Base-by-base conservation (phyloP, 2,329 filamentous ascomycete species). In the Phyllosticta citrichinensis region DNA sequence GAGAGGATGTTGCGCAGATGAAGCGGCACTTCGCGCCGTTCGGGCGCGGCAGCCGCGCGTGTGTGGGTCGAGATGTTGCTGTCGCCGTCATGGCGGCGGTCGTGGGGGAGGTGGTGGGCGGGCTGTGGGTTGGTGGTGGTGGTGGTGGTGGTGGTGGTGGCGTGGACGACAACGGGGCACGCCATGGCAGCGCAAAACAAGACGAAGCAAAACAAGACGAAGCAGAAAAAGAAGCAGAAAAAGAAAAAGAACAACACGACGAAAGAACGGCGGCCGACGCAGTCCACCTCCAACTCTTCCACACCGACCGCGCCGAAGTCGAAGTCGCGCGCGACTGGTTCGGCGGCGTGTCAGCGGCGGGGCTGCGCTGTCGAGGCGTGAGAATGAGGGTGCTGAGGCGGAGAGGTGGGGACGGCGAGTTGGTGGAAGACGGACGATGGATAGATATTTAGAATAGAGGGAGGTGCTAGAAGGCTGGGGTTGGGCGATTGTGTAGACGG, bases 41-140 rank as follows among this genome's bases (percentile, higher is more conserved):
- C 52, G 69, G 70, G 2, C 65, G 66, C 2, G 70, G 70, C 2
- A 69, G 65, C 55, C 65, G 70, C 52, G 67, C 67, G 5, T 73
- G 70, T 58, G 69, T 73, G 2, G 40, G 40, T 1, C 40, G 40
- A 1, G 40, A 47, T 1, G 2, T 47, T 2, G 40, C 40, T 2
- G n/a, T 47, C 12, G 40, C 40, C 3, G 40, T 47, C 14, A 47
- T 47, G 40, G 40, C 40, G 40, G 40, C 3, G 12, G 40, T n/a
- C 2, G 40, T 47, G 14, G 40, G 40, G 14, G 40, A 47, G 40
- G 40, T 47, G 40, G 40, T 47, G 14, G 40, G 14, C 2, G 12
- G 17, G 40, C 17, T 47, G 14, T n/a, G 27, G 27, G 2, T 30
- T 6, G 27, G 27, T 8, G 27, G 27, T 6, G 27, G 27, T 5